These are phyloP conservation scores for Lyophyllum shimeji DNA, from an alignment of 768 basidiomycete genomes.

Conservation along the genomic window DNA sequence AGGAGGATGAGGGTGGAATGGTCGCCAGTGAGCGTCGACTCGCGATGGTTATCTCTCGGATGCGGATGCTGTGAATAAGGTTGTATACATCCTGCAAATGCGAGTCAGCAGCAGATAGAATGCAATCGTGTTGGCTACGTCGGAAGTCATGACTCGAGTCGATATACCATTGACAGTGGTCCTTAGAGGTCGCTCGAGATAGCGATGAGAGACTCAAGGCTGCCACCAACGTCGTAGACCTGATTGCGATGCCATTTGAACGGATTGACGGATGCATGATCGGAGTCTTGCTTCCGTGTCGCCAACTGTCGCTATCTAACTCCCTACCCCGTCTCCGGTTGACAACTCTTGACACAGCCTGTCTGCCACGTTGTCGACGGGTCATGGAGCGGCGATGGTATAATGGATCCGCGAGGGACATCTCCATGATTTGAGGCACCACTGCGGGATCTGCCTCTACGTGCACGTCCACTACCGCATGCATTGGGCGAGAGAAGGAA, in stretches of 20 bases:
- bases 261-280: background rate
- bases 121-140: background rate
- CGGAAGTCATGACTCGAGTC: background rate
- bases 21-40: background rate
- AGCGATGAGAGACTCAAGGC: background rate
- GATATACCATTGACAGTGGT: background rate
- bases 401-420: background rate
- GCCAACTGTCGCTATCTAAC: background rate
- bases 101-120: background rate
- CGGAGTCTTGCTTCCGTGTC: background rate
- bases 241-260: background rate
- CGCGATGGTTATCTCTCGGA: background rate
- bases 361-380: background rate
- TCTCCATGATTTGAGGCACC: background rate
- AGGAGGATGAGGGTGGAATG: background rate
- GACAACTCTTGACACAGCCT: background rate
- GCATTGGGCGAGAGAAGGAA: background rate
- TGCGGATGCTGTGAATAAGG: background rate
- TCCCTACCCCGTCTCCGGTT: background rate
- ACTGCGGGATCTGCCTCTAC: background rate
- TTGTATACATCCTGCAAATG: background rate
- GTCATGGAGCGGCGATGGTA: background rate
- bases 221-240: background rate
- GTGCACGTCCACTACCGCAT: background rate
- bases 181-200: too few relatives aligned